These are phyloP conservation scores for Brasenia schreberi DNA, from an alignment of 164 flowering plant genomes.

Conservation along the genomic window DNA sequence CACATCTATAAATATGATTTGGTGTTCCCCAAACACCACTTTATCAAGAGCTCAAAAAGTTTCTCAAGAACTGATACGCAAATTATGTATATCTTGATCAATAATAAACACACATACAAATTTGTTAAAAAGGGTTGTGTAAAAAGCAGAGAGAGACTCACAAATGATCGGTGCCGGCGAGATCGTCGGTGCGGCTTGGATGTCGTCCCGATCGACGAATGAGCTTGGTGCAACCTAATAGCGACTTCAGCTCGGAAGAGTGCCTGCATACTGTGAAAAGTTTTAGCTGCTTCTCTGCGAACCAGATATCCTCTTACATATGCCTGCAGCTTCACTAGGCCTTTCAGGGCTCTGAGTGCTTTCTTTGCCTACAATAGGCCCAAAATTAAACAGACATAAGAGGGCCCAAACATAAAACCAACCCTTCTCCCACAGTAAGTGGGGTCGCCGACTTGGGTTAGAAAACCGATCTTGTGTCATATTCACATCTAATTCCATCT, in stretches of 20 bases:
- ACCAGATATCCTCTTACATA: constrained; percentile 52
- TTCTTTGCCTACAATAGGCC: constrained; percentile 31
- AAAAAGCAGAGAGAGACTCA: not conserved
- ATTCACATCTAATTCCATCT: too few relatives aligned
- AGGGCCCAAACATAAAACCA: too few relatives aligned
- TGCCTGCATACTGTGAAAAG: constrained; percentile 54
- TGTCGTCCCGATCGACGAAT: not conserved
- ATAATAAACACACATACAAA: too few relatives aligned
- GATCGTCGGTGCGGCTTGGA: not conserved
- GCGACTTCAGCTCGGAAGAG: constrained; percentile 42
- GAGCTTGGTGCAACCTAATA: constrained; percentile 23
- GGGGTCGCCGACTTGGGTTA: too few relatives aligned
- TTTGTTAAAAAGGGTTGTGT: too few relatives aligned
- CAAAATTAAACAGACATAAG: not conserved
- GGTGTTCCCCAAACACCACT: too few relatives aligned
- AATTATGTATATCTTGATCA: too few relatives aligned
- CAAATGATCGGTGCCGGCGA: not conserved
- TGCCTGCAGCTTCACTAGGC: constrained; percentile 55
- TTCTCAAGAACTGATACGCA: too few relatives aligned
- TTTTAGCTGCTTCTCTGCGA: constrained; percentile 36
- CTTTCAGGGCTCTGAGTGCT: constrained; percentile 47
- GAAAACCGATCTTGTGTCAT: too few relatives aligned
- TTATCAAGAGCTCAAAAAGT: too few relatives aligned
- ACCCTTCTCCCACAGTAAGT: too few relatives aligned
- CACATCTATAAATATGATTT: too few relatives aligned